Base-by-base conservation (phyloP, 768 basidiomycete species). In the Amanita pseudoporphyria region DNA sequence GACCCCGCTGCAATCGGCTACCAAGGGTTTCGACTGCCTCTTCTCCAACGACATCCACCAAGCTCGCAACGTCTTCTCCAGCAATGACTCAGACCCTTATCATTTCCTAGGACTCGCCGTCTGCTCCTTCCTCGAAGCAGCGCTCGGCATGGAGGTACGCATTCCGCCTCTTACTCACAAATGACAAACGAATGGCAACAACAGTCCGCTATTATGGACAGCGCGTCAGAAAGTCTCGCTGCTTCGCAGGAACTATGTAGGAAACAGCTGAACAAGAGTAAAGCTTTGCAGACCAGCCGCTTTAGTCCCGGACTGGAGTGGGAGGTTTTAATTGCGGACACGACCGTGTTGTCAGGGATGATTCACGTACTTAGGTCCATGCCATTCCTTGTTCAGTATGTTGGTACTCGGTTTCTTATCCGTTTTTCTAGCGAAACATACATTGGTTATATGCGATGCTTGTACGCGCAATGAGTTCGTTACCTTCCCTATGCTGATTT, bases 391-490 rank as follows among this genome's bases (percentile, higher is more conserved):
- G 7, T 18, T 1, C 14, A 10, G 45, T 9, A 3, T 3, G 2
- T 13, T 13, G 3, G 22, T 9, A 33, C 14, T 12, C 7, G 5
- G 37, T 12, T 19, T 12, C 16, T 39, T 21, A n/a, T 22, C 16
- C 14, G 13, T 10, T 18, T 19, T 18, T 38, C 5, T 49, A 50
- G 83, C 49, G 86, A 88, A 64, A 79, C 80, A 1, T 87, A 87
- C 61, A 79, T 77, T 70, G 87, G 86, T 30, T 88, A 88, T 60
- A 56, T 87, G 6, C 84, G 87, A 56, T 87, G 84, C 68, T 70
- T 87, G 78, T 87, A 62, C 63, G 73, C 72, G 7, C 54, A 52
- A 41, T 16, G 13, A 39, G 9, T 21, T 42, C 45, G 39, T 16
- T 18, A 10, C 31, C 5, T 19, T 24, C 21, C 2, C 24, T 13